Conservation (phyloP, 2,329 filamentous ascomycete species). For the Colletotrichum echinochloae region DNA sequence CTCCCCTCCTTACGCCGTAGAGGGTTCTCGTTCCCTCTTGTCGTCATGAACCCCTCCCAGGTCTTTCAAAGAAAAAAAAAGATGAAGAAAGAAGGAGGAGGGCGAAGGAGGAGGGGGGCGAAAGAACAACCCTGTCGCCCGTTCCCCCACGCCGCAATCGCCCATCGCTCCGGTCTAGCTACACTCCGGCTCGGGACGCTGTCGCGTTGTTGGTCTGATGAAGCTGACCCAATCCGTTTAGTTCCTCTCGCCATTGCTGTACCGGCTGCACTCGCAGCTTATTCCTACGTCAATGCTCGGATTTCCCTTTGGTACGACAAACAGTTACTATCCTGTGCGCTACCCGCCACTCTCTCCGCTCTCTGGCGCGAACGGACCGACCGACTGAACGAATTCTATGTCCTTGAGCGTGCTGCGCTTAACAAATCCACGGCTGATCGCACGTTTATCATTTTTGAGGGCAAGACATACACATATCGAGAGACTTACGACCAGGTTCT, state of each 20-base stretch:
- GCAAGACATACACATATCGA: slow-evolving; percentile 78
- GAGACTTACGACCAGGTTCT: slow-evolving; percentile 78
- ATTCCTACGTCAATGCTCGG: slow-evolving; percentile 85
- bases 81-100: background rate
- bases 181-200: background rate
- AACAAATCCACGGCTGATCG: slow-evolving; percentile 62
- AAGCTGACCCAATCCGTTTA: slow-evolving; percentile 44
- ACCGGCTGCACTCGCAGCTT: slow-evolving; percentile 72
- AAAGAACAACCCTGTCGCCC: background rate
- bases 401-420: slow-evolving; percentile 75
- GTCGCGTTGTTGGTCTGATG: slow-evolving; percentile 1
- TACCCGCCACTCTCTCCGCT: slow-evolving; percentile 59
- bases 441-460: slow-evolving; percentile 75
- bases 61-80: background rate
- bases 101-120: too few species aligned
- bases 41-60: background rate
- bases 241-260: slow-evolving; percentile 66
- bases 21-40: too few species aligned
- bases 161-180: slow-evolving; percentile 16
- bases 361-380: slow-evolving; percentile 66
- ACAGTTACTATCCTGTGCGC: slow-evolving; percentile 65
- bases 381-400: slow-evolving; percentile 79
- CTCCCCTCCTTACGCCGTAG: background rate
- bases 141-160: slow-evolving; percentile 6
- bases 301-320: slow-evolving; percentile 75